phyloP scores from a whole-genome alignment of 345 rosid species.

The Noccaea bulbosa region DNA sequence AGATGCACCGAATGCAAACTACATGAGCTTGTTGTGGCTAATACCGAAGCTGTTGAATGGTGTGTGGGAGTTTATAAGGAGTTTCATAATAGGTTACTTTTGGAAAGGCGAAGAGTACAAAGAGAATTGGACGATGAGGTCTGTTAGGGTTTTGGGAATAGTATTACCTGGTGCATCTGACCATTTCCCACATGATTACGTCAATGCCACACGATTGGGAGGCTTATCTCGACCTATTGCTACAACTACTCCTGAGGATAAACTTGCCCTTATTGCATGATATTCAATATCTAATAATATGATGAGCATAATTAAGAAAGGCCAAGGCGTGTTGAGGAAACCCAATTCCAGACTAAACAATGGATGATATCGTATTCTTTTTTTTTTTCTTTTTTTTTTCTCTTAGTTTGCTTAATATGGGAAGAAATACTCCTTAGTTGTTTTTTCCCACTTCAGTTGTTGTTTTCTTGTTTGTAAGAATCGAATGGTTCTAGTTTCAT shows the following conservation, averaged over 20 bases:
- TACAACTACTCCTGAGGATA: slow-evolving; percentile 21
- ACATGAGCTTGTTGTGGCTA: slow-evolving; percentile 28
- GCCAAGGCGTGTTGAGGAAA: neutral
- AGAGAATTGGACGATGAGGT: slow-evolving; percentile 48
- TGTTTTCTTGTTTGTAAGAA: slow-evolving; percentile 10
- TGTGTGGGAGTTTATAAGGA: slow-evolving; percentile 51
- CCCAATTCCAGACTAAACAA: neutral
- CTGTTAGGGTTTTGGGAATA: slow-evolving; percentile 41
- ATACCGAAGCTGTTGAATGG: slow-evolving; percentile 45
- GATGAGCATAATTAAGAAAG: neutral
- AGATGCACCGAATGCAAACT: slow-evolving; percentile 52
- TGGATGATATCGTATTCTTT: neutral
- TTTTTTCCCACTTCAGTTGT: neutral
- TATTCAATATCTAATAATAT: neutral
- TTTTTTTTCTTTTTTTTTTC: slow-evolving; percentile 7
- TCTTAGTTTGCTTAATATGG: neutral
- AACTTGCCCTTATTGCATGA: slow-evolving; percentile 37
- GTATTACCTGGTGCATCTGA: slow-evolving; percentile 47
- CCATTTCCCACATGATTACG: slow-evolving; percentile 50
- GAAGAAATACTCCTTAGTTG: neutral
- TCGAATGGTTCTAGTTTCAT: slow-evolving; percentile 7
- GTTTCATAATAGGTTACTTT: slow-evolving; percentile 42
- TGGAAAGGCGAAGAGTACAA: slow-evolving; percentile 46
- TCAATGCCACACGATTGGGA: slow-evolving; percentile 48
- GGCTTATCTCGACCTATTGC: slow-evolving; percentile 34